These are phyloP conservation scores for Populus hybrid DNA, from an alignment of 441 rosid species.

Conservation along the genomic window DNA sequence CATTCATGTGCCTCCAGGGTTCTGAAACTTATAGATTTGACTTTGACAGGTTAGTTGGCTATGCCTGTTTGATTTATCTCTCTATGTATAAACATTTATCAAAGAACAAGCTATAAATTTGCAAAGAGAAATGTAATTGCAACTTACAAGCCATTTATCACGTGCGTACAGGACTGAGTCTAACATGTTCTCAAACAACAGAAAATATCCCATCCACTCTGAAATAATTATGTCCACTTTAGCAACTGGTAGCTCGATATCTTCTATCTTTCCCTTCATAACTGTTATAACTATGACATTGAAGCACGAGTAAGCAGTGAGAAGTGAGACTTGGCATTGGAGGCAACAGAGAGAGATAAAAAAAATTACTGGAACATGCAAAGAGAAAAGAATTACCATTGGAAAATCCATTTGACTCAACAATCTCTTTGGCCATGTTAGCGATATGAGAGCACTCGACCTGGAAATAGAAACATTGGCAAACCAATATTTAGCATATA, in stretches of 20 bases:
- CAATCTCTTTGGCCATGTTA: constrained; percentile 92
- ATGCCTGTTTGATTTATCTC: not conserved
- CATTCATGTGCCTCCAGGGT: not conserved
- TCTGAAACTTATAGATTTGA: not conserved
- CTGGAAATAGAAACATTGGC: constrained; percentile 31
- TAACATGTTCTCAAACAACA: constrained; percentile 93
- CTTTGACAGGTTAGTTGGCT: not conserved
- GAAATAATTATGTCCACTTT: constrained; percentile 96
- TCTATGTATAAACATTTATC: not conserved
- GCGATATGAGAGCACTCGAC: constrained; percentile 98
- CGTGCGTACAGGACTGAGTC: constrained; percentile 91
- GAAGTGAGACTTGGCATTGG: not conserved
- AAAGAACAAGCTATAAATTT: not conserved
- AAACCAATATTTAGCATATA: constrained; percentile 11
- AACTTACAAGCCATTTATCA: constrained; percentile 97
- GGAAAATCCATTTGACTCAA: constrained; percentile 77
- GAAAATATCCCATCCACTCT: constrained; percentile 99
- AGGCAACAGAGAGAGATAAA: constrained; percentile 1
- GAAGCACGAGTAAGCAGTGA: constrained; percentile 7
- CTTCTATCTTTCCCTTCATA: constrained; percentile 97
- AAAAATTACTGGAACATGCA: not conserved
- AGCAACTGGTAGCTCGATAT: constrained; percentile 78
- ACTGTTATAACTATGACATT: constrained; percentile 72
- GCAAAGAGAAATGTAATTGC: not conserved
- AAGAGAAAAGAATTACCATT: constrained; percentile 43